These are phyloP conservation scores for Stromatinia cepivora DNA, from an alignment of 2,329 filamentous ascomycete species.

Conservation along the genomic window DNA sequence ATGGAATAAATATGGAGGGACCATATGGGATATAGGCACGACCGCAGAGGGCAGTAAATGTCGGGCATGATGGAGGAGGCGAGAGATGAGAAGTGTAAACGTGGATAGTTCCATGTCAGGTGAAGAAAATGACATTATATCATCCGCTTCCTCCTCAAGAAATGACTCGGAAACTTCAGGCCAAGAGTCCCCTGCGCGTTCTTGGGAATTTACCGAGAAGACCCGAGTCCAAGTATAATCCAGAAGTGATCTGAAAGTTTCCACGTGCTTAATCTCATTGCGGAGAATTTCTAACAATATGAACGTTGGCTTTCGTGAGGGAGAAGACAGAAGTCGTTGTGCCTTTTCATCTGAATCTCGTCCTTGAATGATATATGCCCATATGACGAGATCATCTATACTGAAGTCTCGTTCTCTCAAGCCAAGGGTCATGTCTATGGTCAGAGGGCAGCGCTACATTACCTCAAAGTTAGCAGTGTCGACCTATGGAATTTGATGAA, in stretches of 20 bases:
- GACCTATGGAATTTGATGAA: background rate
- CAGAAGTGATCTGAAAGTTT: conserved; percentile 27
- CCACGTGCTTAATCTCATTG: conserved; percentile 29
- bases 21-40: conserved; percentile 33
- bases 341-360: conserved; percentile 30
- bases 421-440: background rate
- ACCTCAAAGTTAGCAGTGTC: conserved; percentile 11
- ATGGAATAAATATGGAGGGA: conserved; percentile 29
- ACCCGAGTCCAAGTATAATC: conserved; percentile 26
- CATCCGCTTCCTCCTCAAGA: background rate
- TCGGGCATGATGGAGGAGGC: conserved; percentile 37
- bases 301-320: conserved; percentile 30
- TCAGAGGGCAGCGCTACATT: background rate
- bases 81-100: conserved; percentile 20
- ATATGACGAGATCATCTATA: conserved; percentile 34
- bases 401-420: conserved; percentile 25
- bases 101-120: conserved; percentile 19
- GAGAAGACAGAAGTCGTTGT: conserved; percentile 31
- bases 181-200: background rate
- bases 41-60: conserved; percentile 37
- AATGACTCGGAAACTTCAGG: background rate
- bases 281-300: conserved; percentile 36
- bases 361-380: conserved; percentile 37
- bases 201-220: conserved; percentile 9
- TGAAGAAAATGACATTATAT: background rate